Conservation (phyloP, 176 grass and related monocot species). For the Leersia perrieri region DNA sequence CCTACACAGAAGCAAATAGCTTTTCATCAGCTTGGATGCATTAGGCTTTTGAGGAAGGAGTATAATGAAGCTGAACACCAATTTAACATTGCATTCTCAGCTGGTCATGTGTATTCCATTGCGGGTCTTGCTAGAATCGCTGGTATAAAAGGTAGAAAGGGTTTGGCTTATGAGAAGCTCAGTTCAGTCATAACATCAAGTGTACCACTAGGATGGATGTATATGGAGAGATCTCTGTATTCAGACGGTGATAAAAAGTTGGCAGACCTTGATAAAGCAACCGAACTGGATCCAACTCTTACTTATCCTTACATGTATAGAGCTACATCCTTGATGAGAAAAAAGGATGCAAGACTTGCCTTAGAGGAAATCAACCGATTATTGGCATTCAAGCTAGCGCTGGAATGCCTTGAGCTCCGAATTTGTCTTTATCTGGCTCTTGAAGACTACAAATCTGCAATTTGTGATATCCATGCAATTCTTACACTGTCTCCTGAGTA, state of each 20-base stretch:
- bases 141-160: slow-evolving; percentile 51
- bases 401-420: slow-evolving; percentile 82
- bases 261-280: slow-evolving; percentile 78
- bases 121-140: slow-evolving; percentile 72
- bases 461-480: slow-evolving; percentile 87
- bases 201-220: slow-evolving; percentile 86
- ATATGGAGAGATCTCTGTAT: slow-evolving; percentile 80
- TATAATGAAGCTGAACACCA: slow-evolving; percentile 59
- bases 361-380: slow-evolving; percentile 79
- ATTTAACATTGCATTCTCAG: slow-evolving; percentile 62
- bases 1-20: slow-evolving; percentile 79
- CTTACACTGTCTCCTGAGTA: slow-evolving; percentile 77
- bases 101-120: slow-evolving; percentile 81
- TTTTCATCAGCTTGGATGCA: slow-evolving; percentile 87
- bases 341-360: slow-evolving; percentile 71
- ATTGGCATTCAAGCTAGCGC: slow-evolving; percentile 78
- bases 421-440: slow-evolving; percentile 76
- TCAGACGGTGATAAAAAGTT: slow-evolving; percentile 60
- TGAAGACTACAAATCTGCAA: slow-evolving; percentile 77
- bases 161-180: slow-evolving; percentile 70
- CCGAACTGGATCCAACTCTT: slow-evolving; percentile 81
- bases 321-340: slow-evolving; percentile 80
- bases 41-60: slow-evolving; percentile 71
- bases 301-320: slow-evolving; percentile 92
- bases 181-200: slow-evolving; percentile 68